Evolutionary conservation across 2,329 filamentous ascomycete genomes (phyloP), one percentile per base, ranked within the genome.

Genomic region (Aureobasidium sp.): DNA sequence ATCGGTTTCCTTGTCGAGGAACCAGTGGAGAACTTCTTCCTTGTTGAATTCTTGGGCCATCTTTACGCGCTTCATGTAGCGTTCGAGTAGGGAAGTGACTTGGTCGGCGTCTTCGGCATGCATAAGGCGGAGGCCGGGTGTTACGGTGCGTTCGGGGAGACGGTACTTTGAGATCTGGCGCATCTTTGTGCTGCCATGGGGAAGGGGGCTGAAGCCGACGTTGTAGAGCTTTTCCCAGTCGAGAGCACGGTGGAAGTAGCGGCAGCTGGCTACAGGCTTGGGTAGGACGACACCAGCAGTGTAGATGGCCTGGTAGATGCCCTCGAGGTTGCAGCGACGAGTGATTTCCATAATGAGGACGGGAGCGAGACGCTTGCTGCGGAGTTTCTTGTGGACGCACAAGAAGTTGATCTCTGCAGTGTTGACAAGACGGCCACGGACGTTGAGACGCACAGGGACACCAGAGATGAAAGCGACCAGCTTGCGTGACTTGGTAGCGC

Each of bases 291-390:
- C 87, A 42, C 94, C 94, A 31, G 88, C 94, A 0, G 94, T 99
- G 78, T 97, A 97, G 63, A 99, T 90, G 54, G 93, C 94, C 76
- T 99, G 94, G 82, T 89, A 97, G 67, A 95, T 88, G 62, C 87
- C 89, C 66, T 89, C 81, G 52, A 91, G 77, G 75, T 97, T 95
- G 79, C 91, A 96, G 66, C 91, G 84, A 52, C 94, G 88, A 5
- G 94, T 99, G 69, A 99, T 91, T 74, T 99, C 94, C 76, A 97
- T 97, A 80, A 99, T 99, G 59, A 99, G 84, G 1, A 97, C 89
- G 0, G 94, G 94, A 0, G 94, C 87, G 47, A 99, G 85, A 60
- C 94, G 87, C 79, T 97, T 97, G 62, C 89, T 86, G 56, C 94
- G 90, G 35, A 99, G 85, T 77, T 97, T 97, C 81, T 97, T 97